Base-by-base conservation (phyloP, 306 rosid species). In the Canavalia ensiformis region DNA sequence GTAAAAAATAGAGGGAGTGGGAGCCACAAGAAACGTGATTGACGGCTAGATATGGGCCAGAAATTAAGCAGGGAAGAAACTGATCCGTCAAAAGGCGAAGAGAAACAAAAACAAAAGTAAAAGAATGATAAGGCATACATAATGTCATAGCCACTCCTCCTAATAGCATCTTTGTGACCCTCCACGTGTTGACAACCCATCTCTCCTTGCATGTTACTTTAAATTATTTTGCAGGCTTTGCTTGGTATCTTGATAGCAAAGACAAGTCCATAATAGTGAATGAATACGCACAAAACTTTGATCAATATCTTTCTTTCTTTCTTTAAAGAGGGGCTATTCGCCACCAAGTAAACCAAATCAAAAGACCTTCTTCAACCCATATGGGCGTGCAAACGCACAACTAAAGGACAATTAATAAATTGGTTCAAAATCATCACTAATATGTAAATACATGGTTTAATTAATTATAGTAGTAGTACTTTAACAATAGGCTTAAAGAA, bases 1-100 rank as follows among this genome's bases (percentile, higher is more conserved):
- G 57, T 59, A 4, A 69, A 8, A 76, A 39, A 69, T n/a, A 60
- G 9, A 42, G 66, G 82, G 74, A 59, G 2, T 1, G 9, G 79
- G 83, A 28, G 78, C 87, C 83, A 76, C 62, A 41, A 47, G 80
- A 64, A 79, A 80, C 89, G 89, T 83, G 85, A 86, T 83, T 83
- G 85, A 80, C 85, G 85, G 83, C 87, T 57, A 1, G 49, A 68
- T 34, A 68, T 68, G 84, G 78, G 79, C 77, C 74, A 68, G 30
- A 79, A 79, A 74, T 67, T 65, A 60, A 42, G 75, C 47, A 84
- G 7, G 6, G 50, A 29, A 33, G 49, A 64, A 83, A 25, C 69
- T 62, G 25, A 72, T 68, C 4, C 25, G 52, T 49, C 63, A 72
- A 62, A 62, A 55, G 62, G 9, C 82, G 42, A 37, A 83, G 56